Conservation (phyloP, 2,329 filamentous ascomycete species). For the Rosellinia necatrix region DNA sequence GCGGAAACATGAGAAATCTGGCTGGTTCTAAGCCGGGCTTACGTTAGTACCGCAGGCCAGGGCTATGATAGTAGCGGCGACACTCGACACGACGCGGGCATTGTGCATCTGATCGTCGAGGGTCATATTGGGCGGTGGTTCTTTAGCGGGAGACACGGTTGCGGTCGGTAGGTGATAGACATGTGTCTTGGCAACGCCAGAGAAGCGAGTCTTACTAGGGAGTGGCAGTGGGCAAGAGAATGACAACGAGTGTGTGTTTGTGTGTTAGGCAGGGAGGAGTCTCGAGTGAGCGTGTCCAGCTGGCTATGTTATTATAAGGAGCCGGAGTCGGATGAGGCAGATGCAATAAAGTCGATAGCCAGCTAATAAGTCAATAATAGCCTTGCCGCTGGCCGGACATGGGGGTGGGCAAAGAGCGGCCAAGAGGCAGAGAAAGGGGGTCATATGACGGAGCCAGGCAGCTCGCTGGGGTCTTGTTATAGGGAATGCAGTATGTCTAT, state of each 20-base stretch:
- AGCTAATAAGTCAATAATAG: background rate
- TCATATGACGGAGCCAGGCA: too few relatives aligned
- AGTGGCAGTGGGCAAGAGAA: background rate
- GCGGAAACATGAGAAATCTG: background rate
- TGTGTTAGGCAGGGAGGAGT: too few relatives aligned
- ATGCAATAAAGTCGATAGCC: too few relatives aligned
- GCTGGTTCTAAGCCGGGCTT: slow-evolving; percentile 40
- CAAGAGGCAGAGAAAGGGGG: too few relatives aligned
- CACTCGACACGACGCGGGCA: slow-evolving; percentile 78
- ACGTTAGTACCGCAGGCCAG: slow-evolving; percentile 94
- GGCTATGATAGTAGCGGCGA: slow-evolving; percentile 82
- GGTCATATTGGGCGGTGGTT: slow-evolving; percentile 43
- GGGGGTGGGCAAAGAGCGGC: too few relatives aligned
- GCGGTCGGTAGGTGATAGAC: background rate
- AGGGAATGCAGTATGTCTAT: too few relatives aligned
- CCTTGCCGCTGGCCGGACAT: background rate
- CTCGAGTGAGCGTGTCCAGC: slow-evolving; percentile 5
- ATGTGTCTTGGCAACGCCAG: slow-evolving; percentile 1
- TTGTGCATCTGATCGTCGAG: slow-evolving; percentile 57
- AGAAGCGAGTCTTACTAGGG: too few relatives aligned
- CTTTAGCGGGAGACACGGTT: background rate
- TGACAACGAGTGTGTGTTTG: slow-evolving; percentile 10
- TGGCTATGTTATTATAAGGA: background rate
- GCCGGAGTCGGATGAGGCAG: background rate
- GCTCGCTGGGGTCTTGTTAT: too few relatives aligned